Evolutionary conservation across 176 grass and related monocot genomes (phyloP).

Genomic region (Aegilops tauschii): DNA sequence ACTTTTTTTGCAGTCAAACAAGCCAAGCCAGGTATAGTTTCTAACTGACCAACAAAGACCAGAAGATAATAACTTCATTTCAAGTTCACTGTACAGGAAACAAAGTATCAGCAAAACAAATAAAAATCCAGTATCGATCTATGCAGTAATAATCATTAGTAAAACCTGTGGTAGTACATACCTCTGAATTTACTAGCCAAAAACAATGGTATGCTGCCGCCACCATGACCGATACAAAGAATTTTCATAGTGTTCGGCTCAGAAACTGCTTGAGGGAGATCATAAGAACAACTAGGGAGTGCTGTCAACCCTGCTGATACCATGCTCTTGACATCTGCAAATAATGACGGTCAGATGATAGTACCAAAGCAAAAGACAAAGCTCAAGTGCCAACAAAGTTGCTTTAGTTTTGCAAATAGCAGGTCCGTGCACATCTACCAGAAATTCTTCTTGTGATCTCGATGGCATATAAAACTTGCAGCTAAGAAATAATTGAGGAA

Average conservation of each 20-base stretch:
- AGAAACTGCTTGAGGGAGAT: constrained; percentile 61
- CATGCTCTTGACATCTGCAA: constrained; percentile 88
- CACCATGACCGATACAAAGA: constrained; percentile 90
- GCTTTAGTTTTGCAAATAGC: neutral
- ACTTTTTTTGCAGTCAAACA: neutral
- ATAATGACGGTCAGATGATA: constrained; percentile 9
- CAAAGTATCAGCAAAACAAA: neutral
- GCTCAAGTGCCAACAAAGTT: neutral
- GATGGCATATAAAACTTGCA: constrained; percentile 7
- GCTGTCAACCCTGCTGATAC: constrained; percentile 66
- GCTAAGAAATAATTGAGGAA: neutral
- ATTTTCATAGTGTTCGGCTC: constrained; percentile 63
- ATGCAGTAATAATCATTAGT: neutral
- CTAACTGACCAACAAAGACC: neutral
- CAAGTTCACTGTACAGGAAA: neutral
- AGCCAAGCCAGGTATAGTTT: neutral
- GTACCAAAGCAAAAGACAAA: neutral
- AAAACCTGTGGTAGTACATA: constrained; percentile 14
- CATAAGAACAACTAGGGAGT: constrained; percentile 55
- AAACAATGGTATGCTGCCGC: constrained; percentile 75
- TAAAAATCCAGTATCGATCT: neutral
- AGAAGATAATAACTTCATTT: neutral
- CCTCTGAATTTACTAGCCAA: constrained; percentile 87
- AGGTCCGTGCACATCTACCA: constrained; percentile 3
- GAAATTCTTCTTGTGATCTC: neutral